Evolutionary conservation across 768 basidiomycete genomes (phyloP), one percentile per base, ranked within the genome.

Genomic region (Scleroderma bovista): DNA sequence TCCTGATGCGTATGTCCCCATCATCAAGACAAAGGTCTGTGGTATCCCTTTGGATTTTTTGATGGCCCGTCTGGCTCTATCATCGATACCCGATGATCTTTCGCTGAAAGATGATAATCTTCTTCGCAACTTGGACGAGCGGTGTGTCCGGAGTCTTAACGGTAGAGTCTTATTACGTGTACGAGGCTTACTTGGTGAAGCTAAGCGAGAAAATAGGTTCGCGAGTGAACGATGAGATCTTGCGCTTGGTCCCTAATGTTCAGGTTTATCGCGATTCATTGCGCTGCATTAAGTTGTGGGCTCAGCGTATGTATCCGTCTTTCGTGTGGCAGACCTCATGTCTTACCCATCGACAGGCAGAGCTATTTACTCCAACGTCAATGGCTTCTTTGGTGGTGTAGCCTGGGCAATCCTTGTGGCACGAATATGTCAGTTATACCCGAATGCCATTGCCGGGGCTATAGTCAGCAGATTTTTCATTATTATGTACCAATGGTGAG

Each of bases 361-460:
- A 70, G 96, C 94, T 22, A 95, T 99, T 53, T 97, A 97, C 69
- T 95, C 93, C 1, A 99, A 99, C 66, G 92, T 97, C 11, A 93
- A 93, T 59, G 96, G 95, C 17, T 99, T 98, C 68, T 79, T 95
- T 29, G 96, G 96, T 50, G 96, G 96, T 61, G 95, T 98, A 2
- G 95, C 94, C 24, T 99, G 96, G 96, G 91, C 95, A 3, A 88
- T 98, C 76, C 81, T 98, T 36, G 94, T 97, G n/a, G 96, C 96
- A 45, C 85, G 96, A 68, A 93, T 98, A 77, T 99, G 96, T 72
- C 96, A 99, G 63, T 71, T 99, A 48, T 99, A 98, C 67, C 96
- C 96, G 26, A 96, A 86, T 53, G 94, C 93, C 8, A 83, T 84
- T 51, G 92, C 94, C 12, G 93, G 93, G 15, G 91, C 90, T 3